These are phyloP conservation scores for Boletellus deceptivus DNA, from an alignment of 1,284 basidiomycete genomes.

Conservation along the genomic window DNA sequence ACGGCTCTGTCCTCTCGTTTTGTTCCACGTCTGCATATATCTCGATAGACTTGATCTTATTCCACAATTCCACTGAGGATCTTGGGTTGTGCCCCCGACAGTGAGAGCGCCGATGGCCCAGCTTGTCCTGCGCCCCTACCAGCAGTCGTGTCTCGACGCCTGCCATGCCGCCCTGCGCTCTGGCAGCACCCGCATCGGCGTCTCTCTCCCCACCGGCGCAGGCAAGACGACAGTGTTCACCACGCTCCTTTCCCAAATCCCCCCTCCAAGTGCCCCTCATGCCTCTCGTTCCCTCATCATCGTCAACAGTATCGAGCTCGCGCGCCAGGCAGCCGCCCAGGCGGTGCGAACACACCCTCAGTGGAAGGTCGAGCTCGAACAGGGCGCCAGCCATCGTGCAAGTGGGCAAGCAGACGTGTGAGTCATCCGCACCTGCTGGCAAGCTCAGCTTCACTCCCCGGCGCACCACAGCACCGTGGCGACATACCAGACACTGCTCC, in stretches of 20 bases:
- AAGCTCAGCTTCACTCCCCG: background rate
- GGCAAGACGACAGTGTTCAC: constrained; percentile 96
- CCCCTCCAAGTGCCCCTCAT: constrained; percentile 39
- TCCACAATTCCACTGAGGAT: constrained; percentile 16
- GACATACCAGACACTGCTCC: constrained; percentile 87
- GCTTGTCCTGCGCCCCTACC: constrained; percentile 79
- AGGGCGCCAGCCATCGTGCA: constrained; percentile 75
- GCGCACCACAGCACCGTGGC: constrained; percentile 70
- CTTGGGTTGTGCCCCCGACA: too few relatives aligned
- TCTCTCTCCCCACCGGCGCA: constrained; percentile 87
- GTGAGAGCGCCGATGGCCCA: background rate
- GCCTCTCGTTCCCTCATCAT: constrained; percentile 73
- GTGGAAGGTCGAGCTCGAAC: constrained; percentile 89
- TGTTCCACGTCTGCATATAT: constrained; percentile 23
- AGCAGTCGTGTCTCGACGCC: constrained; percentile 79
- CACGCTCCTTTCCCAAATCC: constrained; percentile 65
- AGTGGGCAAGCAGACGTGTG: constrained; percentile 85
- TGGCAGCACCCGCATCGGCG: constrained; percentile 79
- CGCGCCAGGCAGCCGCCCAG: constrained; percentile 81
- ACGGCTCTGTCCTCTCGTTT: constrained; percentile 35
- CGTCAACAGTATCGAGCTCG: constrained; percentile 87
- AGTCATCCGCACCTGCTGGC: constrained; percentile 26
- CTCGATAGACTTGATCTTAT: constrained; percentile 36
- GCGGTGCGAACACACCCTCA: constrained; percentile 67
- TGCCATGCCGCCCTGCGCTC: constrained; percentile 70